phyloP scores from a whole-genome alignment of 371 early-diverging fungal species.

The Cokeromyces recurvatus region DNA sequence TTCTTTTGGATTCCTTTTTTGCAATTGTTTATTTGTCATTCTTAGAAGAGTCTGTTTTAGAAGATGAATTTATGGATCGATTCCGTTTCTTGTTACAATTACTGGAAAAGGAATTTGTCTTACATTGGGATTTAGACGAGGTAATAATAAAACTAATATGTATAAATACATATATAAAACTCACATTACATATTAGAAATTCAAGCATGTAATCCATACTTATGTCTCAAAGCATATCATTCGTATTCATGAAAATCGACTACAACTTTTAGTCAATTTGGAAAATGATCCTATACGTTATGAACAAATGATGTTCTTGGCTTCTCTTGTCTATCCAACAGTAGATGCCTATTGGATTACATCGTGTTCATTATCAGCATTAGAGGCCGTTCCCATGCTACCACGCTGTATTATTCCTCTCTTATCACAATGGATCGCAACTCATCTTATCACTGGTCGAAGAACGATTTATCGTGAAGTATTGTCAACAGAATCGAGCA shows the following conservation, averaged over 20 bases:
- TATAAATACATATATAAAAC: too few species aligned
- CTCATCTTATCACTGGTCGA: constrained; percentile 42
- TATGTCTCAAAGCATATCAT: constrained; percentile 28
- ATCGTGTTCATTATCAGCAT: constrained; percentile 45
- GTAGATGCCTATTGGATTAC: constrained; percentile 50
- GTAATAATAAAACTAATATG: constrained; percentile 11
- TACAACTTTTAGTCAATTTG: constrained; percentile 26
- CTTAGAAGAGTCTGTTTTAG: constrained; percentile 23
- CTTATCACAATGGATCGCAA: constrained; percentile 47
- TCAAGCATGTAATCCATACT: constrained; percentile 13
- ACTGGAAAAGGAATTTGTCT: constrained; percentile 42
- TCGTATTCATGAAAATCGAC: constrained; percentile 11
- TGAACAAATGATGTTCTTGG: constrained; percentile 41
- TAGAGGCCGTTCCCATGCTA: constrained; percentile 44
- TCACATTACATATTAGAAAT: constrained; percentile 16
- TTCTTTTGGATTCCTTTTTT: constrained; percentile 43
- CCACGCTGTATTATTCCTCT: constrained; percentile 43
- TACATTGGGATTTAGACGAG: constrained; percentile 37
- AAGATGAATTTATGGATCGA: constrained; percentile 46
- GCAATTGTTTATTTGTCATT: constrained; percentile 43
- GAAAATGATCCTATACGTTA: constrained; percentile 32
- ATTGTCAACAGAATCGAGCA: constrained; percentile 41
- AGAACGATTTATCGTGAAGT: constrained; percentile 48
- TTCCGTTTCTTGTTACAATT: constrained; percentile 44
- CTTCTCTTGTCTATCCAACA: constrained; percentile 43